Base-by-base conservation (phyloP, 2,329 filamentous ascomycete species). In the Calonectria honghensis region DNA sequence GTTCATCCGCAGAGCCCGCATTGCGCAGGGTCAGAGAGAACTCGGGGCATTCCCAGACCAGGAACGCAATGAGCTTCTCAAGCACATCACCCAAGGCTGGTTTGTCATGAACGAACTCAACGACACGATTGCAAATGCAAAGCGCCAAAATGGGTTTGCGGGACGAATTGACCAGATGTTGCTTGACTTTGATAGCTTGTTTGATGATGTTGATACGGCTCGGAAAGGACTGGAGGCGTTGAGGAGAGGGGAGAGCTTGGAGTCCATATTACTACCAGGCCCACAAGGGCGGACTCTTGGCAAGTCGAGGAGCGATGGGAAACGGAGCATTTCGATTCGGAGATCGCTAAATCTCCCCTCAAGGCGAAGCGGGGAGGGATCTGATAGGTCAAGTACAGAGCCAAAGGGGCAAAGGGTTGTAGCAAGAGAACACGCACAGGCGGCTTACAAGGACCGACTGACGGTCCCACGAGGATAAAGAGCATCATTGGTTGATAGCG, bases 11-110 rank as follows among this genome's bases (percentile, higher is more conserved):
- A 87, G 88, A 31, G 91, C 90, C 1, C 88, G 91, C 6, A 92
- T 93, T 32, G 82, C 88, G 0, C 91, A 93, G 79, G 92, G 91
- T 1, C 88, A 89, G 74, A 84, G 87, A 5, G 89, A 91, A 61
- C 67, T 86, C 4, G 70, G 80, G 0, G 78, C 73, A 0, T 77
- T 90, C 0, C 79, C 84, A 75, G 81, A 85, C 11, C 81, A 84
- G 24, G 84, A 82, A 76, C 76, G 79, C 45, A 79, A 80, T 59
- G 68, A 70, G 32, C 6, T 81, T 27, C 27, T 78, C 59, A 79
- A 79, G 73, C 79, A 84, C 73, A 76, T 79, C 0, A 69, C 82
- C 20, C 82, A 83, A 20, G 82, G 83, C 31, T 85, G 83, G 76
- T 82, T 84, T 50, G 80, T 83, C 48, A 77, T 85, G 73, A 74